phyloP scores from a whole-genome alignment of 2,329 filamentous ascomycete genomes.

The Alternaria conjuncta region DNA sequence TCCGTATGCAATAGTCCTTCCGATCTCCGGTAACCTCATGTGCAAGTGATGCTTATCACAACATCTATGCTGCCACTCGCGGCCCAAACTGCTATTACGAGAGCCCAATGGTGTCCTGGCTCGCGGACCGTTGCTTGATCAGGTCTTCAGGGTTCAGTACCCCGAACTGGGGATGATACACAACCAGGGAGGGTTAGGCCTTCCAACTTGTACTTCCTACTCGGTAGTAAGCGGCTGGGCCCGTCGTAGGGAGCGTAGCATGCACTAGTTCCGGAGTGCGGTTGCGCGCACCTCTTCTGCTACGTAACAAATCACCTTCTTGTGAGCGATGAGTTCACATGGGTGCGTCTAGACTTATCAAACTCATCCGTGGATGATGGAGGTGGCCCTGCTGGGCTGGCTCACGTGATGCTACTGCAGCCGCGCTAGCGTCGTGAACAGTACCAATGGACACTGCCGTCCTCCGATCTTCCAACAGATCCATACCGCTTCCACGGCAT shows the following conservation, averaged over 20 bases:
- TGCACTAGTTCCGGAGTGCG: slow-evolving; percentile 10
- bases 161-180: neutral
- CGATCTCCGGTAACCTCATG: neutral
- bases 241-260: slow-evolving; percentile 10
- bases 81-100: neutral
- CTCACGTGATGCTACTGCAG: slow-evolving; percentile 9
- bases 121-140: neutral
- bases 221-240: slow-evolving; percentile 6
- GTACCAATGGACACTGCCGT: neutral
- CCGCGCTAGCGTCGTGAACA: slow-evolving; percentile 1
- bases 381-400: neutral
- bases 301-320: neutral
- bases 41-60: neutral
- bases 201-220: slow-evolving; percentile 4
- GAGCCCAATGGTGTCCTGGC: neutral
- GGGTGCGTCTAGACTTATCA: neutral
- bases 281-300: slow-evolving; percentile 3
- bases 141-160: neutral
- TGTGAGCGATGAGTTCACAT: neutral
- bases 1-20: slow-evolving; percentile 2
- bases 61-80: neutral
- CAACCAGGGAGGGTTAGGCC: neutral
- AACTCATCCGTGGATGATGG: neutral
- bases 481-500: neutral
- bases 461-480: neutral